These are phyloP conservation scores for Cotoneaster glaucophyllus DNA, from an alignment of 306 rosid genomes.

Conservation along the genomic window DNA sequence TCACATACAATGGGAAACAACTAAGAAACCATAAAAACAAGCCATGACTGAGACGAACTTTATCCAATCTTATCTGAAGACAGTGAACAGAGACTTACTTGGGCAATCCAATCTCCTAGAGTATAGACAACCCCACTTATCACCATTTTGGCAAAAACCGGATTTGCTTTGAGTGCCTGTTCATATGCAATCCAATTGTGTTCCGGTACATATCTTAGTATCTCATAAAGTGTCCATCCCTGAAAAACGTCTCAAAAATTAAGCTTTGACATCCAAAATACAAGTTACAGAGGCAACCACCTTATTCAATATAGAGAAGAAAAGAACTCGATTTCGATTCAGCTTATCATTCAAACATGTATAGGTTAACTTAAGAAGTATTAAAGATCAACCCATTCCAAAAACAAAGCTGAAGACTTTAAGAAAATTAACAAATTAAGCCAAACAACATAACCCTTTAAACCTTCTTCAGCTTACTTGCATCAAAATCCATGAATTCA, in stretches of 20 bases:
- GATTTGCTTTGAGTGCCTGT: slow-evolving; percentile 75
- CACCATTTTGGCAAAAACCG: slow-evolving; percentile 87
- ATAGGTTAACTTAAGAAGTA: background rate
- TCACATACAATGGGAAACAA: slow-evolving; percentile 13
- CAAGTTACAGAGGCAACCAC: background rate
- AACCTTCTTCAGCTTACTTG: background rate
- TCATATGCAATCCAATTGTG: slow-evolving; percentile 98
- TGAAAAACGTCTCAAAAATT: slow-evolving; percentile 24
- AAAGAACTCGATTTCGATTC: background rate
- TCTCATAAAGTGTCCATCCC: slow-evolving; percentile 97
- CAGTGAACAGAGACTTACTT: slow-evolving; percentile 38
- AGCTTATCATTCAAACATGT: background rate
- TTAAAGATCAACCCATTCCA: background rate
- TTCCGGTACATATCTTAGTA: slow-evolving; percentile 83
- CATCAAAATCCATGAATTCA: background rate
- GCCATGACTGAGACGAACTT: background rate
- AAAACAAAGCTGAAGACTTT: background rate
- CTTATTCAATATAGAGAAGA: background rate
- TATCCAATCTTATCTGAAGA: slow-evolving; percentile 1
- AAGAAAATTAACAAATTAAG: background rate
- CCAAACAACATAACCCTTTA: background rate
- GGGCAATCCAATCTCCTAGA: slow-evolving; percentile 94
- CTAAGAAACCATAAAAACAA: slow-evolving; percentile 1
- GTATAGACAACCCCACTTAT: slow-evolving; percentile 87
- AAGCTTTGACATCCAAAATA: background rate